Conservation (phyloP, 202 grass and related monocot genomes). For the Schoenoplectus tabernaemontani region DNA sequence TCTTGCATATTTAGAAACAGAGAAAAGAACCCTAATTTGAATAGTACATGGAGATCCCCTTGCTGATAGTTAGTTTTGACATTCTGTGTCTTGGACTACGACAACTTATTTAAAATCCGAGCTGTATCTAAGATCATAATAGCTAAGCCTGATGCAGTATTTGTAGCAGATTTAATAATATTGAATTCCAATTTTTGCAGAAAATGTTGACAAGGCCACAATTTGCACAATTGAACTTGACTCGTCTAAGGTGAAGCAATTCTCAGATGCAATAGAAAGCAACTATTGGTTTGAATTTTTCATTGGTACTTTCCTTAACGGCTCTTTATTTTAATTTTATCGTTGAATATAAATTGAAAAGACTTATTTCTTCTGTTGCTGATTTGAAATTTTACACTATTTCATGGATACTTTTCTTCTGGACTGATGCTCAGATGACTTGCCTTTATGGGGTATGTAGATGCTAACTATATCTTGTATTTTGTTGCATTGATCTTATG, state of each 20-base stretch:
- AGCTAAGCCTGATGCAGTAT: background rate
- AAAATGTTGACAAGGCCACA: conserved; percentile 65
- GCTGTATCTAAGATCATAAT: background rate
- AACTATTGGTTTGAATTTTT: conserved; percentile 97
- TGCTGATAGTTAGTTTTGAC: background rate
- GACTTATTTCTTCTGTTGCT: conserved; percentile 3
- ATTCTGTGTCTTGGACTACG: background rate
- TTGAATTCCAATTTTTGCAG: conserved; percentile 39
- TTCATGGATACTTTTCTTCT: conserved; percentile 6
- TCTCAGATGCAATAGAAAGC: conserved; percentile 79
- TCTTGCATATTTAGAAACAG: background rate
- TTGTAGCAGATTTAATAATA: background rate
- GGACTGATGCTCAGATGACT: conserved; percentile 59
- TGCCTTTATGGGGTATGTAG: conserved; percentile 93
- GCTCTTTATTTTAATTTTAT: conserved; percentile 10
- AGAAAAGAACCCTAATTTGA: background rate
- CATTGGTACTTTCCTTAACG: conserved; percentile 47
- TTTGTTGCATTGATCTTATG: conserved; percentile 13
- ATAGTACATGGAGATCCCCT: background rate
- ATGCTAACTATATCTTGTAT: conserved; percentile 11
- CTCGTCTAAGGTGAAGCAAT: conserved; percentile 52
- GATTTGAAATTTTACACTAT: conserved; percentile 4
- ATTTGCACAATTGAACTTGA: conserved; percentile 88
- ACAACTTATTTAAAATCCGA: background rate
- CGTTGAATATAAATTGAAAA: background rate